phyloP scores from a whole-genome alignment of 1,139 yeast genomes.

The Hansenula lynferdii region DNA sequence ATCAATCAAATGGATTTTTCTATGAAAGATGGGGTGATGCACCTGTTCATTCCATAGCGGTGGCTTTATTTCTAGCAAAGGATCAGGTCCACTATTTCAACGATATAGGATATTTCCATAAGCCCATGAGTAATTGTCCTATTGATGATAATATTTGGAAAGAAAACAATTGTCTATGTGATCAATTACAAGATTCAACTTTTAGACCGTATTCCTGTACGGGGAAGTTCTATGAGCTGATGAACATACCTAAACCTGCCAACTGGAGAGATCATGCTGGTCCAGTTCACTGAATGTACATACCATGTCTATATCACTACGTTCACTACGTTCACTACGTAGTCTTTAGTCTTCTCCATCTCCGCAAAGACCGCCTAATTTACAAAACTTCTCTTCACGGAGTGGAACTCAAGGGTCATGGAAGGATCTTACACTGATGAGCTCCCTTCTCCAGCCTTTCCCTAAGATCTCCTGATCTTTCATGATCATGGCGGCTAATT shows the following conservation, averaged over 20 bases:
- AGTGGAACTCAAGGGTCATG: too few species aligned
- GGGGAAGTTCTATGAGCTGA: constrained; percentile 42
- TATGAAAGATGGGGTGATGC: constrained; percentile 74
- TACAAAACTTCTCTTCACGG: too few species aligned
- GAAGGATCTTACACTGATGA: too few species aligned
- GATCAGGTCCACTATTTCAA: constrained; percentile 48
- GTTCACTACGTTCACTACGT: too few species aligned
- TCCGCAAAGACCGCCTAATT: too few species aligned
- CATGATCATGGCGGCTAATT: too few species aligned
- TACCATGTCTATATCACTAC: too few species aligned
- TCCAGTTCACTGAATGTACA: too few species aligned
- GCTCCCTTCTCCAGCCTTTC: too few species aligned
- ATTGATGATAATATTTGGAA: constrained; percentile 38
- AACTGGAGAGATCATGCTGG: constrained; percentile 39
- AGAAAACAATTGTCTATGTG: constrained; percentile 47
- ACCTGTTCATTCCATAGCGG: constrained; percentile 59
- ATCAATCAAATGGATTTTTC: constrained; percentile 54
- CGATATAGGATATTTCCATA: constrained; percentile 55
- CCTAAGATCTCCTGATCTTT: too few species aligned
- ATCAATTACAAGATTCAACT: constrained; percentile 34
- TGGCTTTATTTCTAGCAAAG: constrained; percentile 41
- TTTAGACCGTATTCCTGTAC: constrained; percentile 38
- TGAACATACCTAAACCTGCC: constrained; percentile 40
- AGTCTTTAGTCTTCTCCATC: too few species aligned
- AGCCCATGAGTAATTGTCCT: constrained; percentile 60